Evolutionary conservation across 2,329 filamentous ascomycete genomes (phyloP).

Genomic region (Talaromyces islandicus): DNA sequence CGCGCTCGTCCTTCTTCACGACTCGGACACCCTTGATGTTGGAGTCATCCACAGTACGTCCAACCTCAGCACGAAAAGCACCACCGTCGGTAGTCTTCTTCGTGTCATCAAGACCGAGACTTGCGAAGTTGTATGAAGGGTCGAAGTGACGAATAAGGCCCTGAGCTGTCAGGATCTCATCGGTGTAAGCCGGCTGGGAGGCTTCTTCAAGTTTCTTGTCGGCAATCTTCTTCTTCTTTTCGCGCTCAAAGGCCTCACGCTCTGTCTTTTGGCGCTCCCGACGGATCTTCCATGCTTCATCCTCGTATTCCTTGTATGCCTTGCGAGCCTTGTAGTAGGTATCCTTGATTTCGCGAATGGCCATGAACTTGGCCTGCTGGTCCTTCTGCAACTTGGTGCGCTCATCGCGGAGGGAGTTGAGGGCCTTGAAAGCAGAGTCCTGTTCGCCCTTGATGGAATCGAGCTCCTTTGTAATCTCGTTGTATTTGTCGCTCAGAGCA

Average conservation of each 20-base stretch:
- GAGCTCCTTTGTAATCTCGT: constrained; percentile 77
- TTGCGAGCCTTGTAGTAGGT: constrained; percentile 76
- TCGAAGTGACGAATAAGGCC: constrained; percentile 88
- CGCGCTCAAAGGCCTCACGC: constrained; percentile 52
- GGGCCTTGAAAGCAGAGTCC: constrained; percentile 81
- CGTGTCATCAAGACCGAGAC: constrained; percentile 46
- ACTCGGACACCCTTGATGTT: constrained; percentile 79
- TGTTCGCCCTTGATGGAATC: constrained; percentile 88
- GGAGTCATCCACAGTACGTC: constrained; percentile 78
- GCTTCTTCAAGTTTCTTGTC: constrained; percentile 50
- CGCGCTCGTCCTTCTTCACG: constrained; percentile 77
- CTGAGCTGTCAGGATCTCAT: constrained; percentile 86
- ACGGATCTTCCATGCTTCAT: constrained; percentile 68
- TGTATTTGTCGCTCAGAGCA: constrained; percentile 81
- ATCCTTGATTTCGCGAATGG: constrained; percentile 83
- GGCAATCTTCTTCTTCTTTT: constrained; percentile 47
- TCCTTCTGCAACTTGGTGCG: constrained; percentile 74
- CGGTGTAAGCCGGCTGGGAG: constrained; percentile 73
- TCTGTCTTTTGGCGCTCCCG: constrained; percentile 77
- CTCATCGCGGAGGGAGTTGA: constrained; percentile 79
- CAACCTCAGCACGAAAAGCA: constrained; percentile 70
- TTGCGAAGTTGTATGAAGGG: constrained; percentile 65
- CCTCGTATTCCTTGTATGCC: constrained; percentile 77
- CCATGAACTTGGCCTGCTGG: constrained; percentile 78
- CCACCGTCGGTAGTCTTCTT: constrained; percentile 52